Conservation (phyloP, 108 stramenopile genomes). For the Fragilariopsis cylindrus region DNA sequence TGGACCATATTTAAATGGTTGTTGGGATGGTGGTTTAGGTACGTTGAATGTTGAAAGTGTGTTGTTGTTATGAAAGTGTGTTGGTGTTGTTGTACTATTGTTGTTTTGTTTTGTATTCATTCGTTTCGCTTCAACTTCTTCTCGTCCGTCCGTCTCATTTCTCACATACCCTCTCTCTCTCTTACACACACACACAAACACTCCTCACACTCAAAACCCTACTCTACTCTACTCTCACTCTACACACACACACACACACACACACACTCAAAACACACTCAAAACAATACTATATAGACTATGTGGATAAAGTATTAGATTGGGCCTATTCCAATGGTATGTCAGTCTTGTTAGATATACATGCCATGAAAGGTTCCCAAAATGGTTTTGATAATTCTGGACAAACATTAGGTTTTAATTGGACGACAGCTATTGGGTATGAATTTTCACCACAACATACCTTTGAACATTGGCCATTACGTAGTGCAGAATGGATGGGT, state of each 20-base stretch:
- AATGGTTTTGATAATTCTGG: constrained; percentile 93
- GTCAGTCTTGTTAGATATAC: constrained; percentile 79
- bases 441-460: constrained; percentile 31
- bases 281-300: constrained; percentile 24
- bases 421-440: constrained; percentile 61
- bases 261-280: background rate
- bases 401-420: constrained; percentile 68
- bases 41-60: too few species aligned
- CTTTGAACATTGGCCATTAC: constrained; percentile 66
- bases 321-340: constrained; percentile 70
- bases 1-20: constrained; percentile 81
- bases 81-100: too few species aligned
- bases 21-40: constrained; percentile 40
- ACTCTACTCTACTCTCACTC: constrained; percentile 2
- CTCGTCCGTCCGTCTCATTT: too few species aligned
- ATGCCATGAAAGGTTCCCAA: constrained; percentile 79
- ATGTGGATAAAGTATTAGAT: constrained; percentile 70
- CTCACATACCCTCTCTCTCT: too few species aligned
- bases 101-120: background rate
- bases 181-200: too few species aligned
- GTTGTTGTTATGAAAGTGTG: constrained; percentile 17
- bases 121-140: background rate
- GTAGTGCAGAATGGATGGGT: constrained; percentile 89
- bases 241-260: too few species aligned
- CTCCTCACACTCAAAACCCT: too few species aligned